phyloP scores from a whole-genome alignment of 371 early-diverging fungal genomes.

The Rhizopus arrhizus region DNA sequence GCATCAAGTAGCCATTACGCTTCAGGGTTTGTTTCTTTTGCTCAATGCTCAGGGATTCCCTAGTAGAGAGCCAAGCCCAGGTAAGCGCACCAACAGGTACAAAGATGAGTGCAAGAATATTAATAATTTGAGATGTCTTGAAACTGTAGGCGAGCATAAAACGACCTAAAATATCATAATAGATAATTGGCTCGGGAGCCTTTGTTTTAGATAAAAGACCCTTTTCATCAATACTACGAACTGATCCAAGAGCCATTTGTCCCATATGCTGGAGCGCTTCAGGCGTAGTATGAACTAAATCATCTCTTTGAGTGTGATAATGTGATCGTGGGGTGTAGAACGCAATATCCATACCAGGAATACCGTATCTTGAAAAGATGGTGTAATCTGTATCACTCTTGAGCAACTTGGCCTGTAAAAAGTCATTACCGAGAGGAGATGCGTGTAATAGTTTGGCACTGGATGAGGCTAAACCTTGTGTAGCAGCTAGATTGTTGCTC shows the following conservation, averaged over 20 bases:
- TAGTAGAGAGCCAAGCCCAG: slow-evolving; percentile 15
- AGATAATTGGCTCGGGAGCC: slow-evolving; percentile 33
- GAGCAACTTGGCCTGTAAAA: slow-evolving; percentile 62
- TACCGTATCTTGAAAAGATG: slow-evolving; percentile 54
- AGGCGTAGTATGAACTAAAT: slow-evolving; percentile 47
- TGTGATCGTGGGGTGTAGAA: slow-evolving; percentile 64
- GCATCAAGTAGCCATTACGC: background rate
- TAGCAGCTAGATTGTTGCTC: slow-evolving; percentile 51
- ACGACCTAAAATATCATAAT: slow-evolving; percentile 56
- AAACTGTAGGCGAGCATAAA: slow-evolving; percentile 51
- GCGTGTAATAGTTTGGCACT: slow-evolving; percentile 30
- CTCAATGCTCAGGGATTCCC: background rate
- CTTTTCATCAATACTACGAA: slow-evolving; percentile 38
- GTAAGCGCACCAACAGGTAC: slow-evolving; percentile 29
- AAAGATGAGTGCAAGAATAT: slow-evolving; percentile 39
- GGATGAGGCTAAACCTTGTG: slow-evolving; percentile 40
- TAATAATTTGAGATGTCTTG: slow-evolving; percentile 44
- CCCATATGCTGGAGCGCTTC: slow-evolving; percentile 68
- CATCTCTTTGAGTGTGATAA: slow-evolving; percentile 68
- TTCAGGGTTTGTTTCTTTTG: slow-evolving; percentile 8
- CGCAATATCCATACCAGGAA: slow-evolving; percentile 73
- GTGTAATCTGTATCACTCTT: slow-evolving; percentile 71
- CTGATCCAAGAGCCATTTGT: slow-evolving; percentile 43
- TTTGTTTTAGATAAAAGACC: background rate
- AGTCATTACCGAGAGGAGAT: slow-evolving; percentile 62